phyloP scores from a whole-genome alignment of 139 green algal species.

The Pleodorina starrii region DNA sequence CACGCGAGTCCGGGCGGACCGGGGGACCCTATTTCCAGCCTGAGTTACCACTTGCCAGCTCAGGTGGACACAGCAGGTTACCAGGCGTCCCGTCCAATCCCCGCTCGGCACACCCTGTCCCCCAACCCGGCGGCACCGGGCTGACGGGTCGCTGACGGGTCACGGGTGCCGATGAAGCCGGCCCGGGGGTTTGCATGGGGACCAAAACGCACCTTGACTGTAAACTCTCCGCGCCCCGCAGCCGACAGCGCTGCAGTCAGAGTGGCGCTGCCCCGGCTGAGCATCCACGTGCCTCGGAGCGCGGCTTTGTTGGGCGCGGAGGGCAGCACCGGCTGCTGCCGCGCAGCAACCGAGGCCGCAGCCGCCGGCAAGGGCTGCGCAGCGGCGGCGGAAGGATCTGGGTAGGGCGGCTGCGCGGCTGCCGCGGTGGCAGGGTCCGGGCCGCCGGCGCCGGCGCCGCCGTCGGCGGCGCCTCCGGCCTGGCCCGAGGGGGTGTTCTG shows the following conservation, averaged over 20 bases:
- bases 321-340: neutral
- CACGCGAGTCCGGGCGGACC: too few species aligned
- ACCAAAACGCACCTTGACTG: conserved; percentile 18
- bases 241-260: conserved; percentile 25
- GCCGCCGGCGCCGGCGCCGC: neutral
- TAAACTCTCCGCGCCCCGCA: neutral
- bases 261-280: conserved; percentile 17
- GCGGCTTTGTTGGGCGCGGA: neutral
- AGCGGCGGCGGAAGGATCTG: too few species aligned
- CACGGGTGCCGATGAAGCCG: too few species aligned
- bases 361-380: neutral
- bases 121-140: too few species aligned
- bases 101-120: too few species aligned
- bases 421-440: neutral
- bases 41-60: too few species aligned
- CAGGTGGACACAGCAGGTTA: too few species aligned
- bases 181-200: too few species aligned
- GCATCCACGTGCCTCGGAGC: conserved; percentile 15
- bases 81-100: too few species aligned
- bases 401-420: neutral
- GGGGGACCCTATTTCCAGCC: too few species aligned
- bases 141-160: too few species aligned
- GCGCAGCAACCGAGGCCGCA: neutral
- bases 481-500: neutral
- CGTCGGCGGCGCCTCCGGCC: neutral